Evolutionary conservation across 192 early-diverging fungal genomes (phyloP).

Genomic region (Pilobolus umbonatus): DNA sequence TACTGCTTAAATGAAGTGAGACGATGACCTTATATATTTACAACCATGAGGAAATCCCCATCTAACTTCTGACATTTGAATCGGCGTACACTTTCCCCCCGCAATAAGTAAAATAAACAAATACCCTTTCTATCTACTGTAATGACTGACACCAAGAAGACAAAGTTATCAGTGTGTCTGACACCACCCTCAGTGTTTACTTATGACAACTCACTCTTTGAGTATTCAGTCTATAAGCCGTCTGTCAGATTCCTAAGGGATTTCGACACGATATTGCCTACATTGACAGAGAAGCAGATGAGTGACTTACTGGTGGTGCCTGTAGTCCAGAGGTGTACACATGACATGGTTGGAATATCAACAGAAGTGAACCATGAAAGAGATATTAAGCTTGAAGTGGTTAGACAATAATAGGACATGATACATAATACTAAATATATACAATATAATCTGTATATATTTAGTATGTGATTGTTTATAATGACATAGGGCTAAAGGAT

Average conservation of each 20-base stretch:
- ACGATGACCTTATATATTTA: no score
- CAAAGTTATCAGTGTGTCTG: slow-evolving; percentile 11
- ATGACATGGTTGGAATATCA: slow-evolving; percentile 76
- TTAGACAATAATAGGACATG: no score
- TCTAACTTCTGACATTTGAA: no score
- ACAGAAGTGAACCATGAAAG: slow-evolving; percentile 71
- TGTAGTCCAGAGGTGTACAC: slow-evolving; percentile 67
- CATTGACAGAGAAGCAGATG: slow-evolving; percentile 35
- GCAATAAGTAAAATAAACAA: not conserved
- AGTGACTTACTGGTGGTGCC: slow-evolving; percentile 69
- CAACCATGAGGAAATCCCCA: no score
- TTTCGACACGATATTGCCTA: slow-evolving; percentile 67
- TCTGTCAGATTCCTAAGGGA: slow-evolving; percentile 60
- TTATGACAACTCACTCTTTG: slow-evolving; percentile 26
- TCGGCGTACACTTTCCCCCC: no score
- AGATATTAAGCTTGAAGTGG: slow-evolving; percentile 70
- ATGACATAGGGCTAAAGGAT: no score
- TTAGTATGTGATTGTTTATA: not conserved
- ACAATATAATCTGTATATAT: not conserved
- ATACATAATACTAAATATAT: no score
- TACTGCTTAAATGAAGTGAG: no score
- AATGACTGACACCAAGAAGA: no score
- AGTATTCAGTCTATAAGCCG: slow-evolving; percentile 44
- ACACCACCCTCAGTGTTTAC: slow-evolving; percentile 17
- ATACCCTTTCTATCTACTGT: no score